Conservation (phyloP, 2,329 filamentous ascomycete genomes). For the Aspergillus pseudotamarii region DNA sequence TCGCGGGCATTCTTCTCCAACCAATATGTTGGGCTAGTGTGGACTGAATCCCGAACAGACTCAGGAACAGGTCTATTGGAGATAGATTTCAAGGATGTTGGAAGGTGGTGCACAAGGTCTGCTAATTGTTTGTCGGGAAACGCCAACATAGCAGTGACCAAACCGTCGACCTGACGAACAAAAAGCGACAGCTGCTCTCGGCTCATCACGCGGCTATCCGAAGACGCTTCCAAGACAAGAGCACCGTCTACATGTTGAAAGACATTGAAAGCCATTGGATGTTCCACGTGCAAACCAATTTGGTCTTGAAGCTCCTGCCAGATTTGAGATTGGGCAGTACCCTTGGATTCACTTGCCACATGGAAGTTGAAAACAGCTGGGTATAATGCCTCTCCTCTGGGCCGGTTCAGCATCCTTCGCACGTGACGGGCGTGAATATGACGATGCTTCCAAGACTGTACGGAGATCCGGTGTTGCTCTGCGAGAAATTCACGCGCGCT, state of each 20-base stretch:
- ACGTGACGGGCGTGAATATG: slow-evolving; percentile 34
- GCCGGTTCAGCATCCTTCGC: slow-evolving; percentile 29
- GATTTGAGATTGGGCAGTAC: slow-evolving; percentile 10
- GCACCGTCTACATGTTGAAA: slow-evolving; percentile 26
- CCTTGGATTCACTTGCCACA: slow-evolving; percentile 10
- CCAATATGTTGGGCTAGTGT: slow-evolving; percentile 32
- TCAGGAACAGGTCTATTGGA: slow-evolving; percentile 23
- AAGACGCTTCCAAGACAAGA: slow-evolving; percentile 30
- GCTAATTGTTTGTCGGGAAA: slow-evolving; percentile 29
- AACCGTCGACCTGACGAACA: slow-evolving; percentile 32
- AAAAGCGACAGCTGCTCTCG: slow-evolving; percentile 32
- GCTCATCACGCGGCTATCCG: slow-evolving; percentile 29
- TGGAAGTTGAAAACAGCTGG: slow-evolving; percentile 40
- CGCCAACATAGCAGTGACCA: slow-evolving; percentile 31
- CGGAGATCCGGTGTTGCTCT: slow-evolving; percentile 29
- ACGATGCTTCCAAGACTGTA: slow-evolving; percentile 29
- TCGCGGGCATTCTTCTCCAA: slow-evolving; percentile 28
- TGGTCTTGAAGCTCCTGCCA: slow-evolving; percentile 36
- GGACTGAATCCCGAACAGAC: slow-evolving; percentile 21
- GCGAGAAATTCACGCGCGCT: slow-evolving; percentile 27
- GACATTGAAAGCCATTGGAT: slow-evolving; percentile 45
- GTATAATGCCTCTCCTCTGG: slow-evolving; percentile 32
- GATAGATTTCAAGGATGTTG: slow-evolving; percentile 26
- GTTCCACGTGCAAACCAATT: slow-evolving; percentile 43
- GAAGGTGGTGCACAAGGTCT: slow-evolving; percentile 27